Evolutionary conservation across 176 grass and related monocot genomes (phyloP).

Genomic region (Neostapfia colusana): DNA sequence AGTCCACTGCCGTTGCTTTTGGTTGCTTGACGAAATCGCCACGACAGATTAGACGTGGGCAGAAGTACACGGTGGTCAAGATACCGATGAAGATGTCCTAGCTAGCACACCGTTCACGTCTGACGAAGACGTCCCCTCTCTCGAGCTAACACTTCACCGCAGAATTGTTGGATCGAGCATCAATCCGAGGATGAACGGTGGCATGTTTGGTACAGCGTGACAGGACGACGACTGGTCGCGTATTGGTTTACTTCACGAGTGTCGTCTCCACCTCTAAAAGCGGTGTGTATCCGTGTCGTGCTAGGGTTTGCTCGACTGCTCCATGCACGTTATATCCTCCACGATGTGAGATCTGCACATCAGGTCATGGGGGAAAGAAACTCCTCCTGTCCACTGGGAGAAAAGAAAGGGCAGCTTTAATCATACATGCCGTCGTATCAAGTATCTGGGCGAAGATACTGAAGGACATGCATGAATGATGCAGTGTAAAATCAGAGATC

Average conservation of each 20-base stretch:
- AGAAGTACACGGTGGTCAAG: constrained; percentile 14
- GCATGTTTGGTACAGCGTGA: constrained; percentile 29
- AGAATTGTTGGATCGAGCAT: neutral
- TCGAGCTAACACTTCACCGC: neutral
- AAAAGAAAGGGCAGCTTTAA: neutral
- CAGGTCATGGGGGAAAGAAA: neutral
- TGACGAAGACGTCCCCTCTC: no score
- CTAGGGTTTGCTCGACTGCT: neutral
- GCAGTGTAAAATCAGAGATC: neutral
- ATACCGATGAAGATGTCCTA: neutral
- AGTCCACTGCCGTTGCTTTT: no score
- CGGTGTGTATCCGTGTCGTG: neutral
- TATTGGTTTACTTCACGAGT: neutral
- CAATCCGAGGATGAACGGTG: neutral
- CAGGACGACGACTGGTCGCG: neutral
- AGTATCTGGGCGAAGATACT: no score
- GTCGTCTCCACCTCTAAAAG: neutral
- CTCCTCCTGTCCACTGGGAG: neutral
- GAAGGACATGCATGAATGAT: neutral
- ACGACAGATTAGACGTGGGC: constrained; percentile 23
- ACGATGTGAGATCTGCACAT: neutral
- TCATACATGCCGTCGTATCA: neutral
- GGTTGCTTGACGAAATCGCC: constrained; percentile 16
- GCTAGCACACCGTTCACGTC: neutral
- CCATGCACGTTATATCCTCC: neutral